Evolutionary conservation across 352 stramenopile species (phyloP), one percentile per base, ranked within the genome.

Genomic region (Pythium monospermum): DNA sequence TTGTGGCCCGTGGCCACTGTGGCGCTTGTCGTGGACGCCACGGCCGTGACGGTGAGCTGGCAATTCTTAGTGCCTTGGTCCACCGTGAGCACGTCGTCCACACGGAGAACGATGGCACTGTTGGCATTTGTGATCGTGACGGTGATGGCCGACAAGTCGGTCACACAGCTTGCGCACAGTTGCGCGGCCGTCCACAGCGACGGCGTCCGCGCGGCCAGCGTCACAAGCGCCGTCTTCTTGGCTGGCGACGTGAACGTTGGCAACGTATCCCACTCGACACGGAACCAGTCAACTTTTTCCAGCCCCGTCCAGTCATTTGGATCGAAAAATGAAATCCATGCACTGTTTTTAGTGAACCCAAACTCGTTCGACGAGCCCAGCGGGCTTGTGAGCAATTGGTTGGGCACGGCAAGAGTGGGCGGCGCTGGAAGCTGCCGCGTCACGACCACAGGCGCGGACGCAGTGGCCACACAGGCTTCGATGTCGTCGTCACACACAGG

Each of bases 221-320:
- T 65, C n/a, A 89, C 66, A 15, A 76, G n/a, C 12, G 53, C 61
- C 1, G 47, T 64, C 7, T 73, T 40, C 43, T 73, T 83, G 1
- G 43, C 32, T 1, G 64, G 0, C 1, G 77, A 87, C 18, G 55
- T 45, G 37, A 97, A 96, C 7, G 76, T 74, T 6, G 79, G 52
- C 13, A 51, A 41, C 3, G 67, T 75, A 43, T 96, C 90, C 91
- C 90, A 98, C 54, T 98, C 91, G 15, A 98, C 66, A 2, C 84
- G 76, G 57, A 91, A 98, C 47, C 69, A 83, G 46, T 97, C 83
- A 19, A 97, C 75, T 0, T 57, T 36, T 43, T 96, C 77, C 26
- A 90, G 78, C 35, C 73, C 88, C 7, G 65, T 66, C 83, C 79
- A 94, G 12, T 73, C 70, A 37, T 80, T 78, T 0, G 71, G 69